Evolutionary conservation across 495 filamentous ascomycete genomes (phyloP), one percentile per base, ranked within the genome.

Genomic region (Trichoderma reesei): DNA sequence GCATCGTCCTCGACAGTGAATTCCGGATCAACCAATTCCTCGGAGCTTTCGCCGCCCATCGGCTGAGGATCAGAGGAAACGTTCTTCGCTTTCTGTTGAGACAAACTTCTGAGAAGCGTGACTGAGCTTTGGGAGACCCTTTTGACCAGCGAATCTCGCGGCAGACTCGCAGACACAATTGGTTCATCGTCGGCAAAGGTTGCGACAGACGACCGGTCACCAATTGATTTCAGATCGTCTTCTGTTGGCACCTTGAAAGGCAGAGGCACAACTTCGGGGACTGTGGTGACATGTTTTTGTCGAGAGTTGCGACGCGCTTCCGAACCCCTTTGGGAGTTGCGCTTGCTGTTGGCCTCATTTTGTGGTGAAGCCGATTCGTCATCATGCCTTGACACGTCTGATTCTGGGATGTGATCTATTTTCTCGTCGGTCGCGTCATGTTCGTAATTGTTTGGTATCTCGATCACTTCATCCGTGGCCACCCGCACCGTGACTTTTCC

Each of bases 131-230:
- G 74, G 6, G 85, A 86, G 5, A 82, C 65, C 62, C 77, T 75
- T 42, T 79, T 80, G 3, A 76, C 71, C 20, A 76, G 36, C 1
- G 69, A 74, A 4, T 69, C 67, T 41, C 66, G 66, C 39, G 67
- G 69, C 61, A 56, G 67, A 41, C 69, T 38, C 2, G 72, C 67
- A 39, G 66, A 63, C 5, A 60, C 63, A 6, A 62, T 65, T 60
- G 75, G 76, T 3, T 77, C 76, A 44, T 80, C 79, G 65, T 86
- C 86, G 11, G 82, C 84, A 72, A 84, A 81, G 7, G 86, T 84
- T 54, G 83, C 87, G 26, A 85, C 74, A 9, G 87, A 89, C 26
- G 84, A 85, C 20, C 75, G 69, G 48, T 83, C 82, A 13, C 38
- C 41, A 11, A 80, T 80, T 20, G 79, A 77, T n/a, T 78, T 71